phyloP scores from a whole-genome alignment of 1,284 basidiomycete genomes.

The Cutaneotrichosporon cutaneum region DNA sequence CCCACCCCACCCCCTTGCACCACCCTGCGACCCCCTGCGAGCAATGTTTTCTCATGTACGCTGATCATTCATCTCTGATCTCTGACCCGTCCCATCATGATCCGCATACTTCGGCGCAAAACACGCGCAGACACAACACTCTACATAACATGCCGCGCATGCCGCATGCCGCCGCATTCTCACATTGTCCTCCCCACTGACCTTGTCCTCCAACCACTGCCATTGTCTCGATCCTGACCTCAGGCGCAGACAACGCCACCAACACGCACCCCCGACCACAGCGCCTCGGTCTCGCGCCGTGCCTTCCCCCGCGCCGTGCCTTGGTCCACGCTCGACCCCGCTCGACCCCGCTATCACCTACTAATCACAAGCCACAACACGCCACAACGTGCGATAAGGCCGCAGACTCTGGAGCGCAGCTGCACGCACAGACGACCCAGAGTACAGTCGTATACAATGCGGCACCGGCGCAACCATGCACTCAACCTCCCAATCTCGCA shows the following conservation, averaged over 20 bases:
- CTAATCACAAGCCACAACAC: background rate
- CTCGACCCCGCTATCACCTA: background rate
- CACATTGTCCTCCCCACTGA: background rate
- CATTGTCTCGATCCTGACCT: background rate
- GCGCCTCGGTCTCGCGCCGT: background rate
- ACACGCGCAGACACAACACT: background rate
- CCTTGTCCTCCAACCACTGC: background rate
- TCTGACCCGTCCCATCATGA: background rate
- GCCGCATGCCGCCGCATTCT: background rate
- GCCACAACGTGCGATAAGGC: no score
- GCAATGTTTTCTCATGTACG: background rate
- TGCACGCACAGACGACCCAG: background rate
- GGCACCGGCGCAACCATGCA: background rate
- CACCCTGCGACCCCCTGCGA: no score
- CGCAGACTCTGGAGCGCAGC: background rate
- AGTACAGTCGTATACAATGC: conserved; percentile 1
- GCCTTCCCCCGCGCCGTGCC: no score
- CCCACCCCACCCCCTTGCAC: no score
- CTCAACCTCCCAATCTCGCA: background rate
- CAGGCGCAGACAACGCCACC: background rate
- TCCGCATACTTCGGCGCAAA: background rate
- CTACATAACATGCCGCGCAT: background rate
- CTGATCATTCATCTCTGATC: background rate
- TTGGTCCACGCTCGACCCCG: background rate
- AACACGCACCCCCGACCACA: no score